Evolutionary conservation across 768 basidiomycete genomes (phyloP).

Genomic region (Hebeloma cylindrosporum): DNA sequence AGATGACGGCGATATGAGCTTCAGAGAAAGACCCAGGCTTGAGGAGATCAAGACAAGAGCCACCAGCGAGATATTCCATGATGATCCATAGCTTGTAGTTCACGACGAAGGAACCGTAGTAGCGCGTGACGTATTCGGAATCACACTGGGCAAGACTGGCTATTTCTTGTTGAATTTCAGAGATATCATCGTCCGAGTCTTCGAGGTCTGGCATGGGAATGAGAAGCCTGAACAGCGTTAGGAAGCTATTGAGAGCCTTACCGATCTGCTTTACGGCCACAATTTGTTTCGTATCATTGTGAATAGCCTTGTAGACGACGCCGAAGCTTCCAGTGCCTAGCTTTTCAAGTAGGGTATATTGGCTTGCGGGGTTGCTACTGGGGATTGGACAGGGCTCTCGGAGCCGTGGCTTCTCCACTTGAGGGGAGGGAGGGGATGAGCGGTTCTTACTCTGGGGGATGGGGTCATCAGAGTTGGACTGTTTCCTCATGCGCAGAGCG

Average conservation of each 20-base stretch:
- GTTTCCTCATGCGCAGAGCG: constrained; percentile 20
- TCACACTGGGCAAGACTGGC: constrained; percentile 94
- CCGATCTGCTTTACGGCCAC: constrained; percentile 99
- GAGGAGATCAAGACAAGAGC: constrained; percentile 95
- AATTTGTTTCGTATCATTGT: constrained; percentile 90
- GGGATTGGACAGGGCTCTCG: constrained; percentile 70
- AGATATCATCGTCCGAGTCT: constrained; percentile 97
- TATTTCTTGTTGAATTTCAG: constrained; percentile 98
- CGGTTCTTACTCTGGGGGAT: constrained; percentile 40
- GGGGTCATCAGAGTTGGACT: constrained; percentile 22
- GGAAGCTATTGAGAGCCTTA: constrained; percentile 33
- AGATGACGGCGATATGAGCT: constrained; percentile 91
- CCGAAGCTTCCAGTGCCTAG: constrained; percentile 98
- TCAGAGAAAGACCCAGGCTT: constrained; percentile 91
- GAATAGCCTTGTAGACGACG: constrained; percentile 95
- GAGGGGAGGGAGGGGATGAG: constrained; percentile 54
- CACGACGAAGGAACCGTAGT: constrained; percentile 96
- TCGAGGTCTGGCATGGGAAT: constrained; percentile 72
- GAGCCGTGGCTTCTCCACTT: constrained; percentile 40
- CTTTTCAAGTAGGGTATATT: constrained; percentile 92
- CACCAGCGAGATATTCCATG: constrained; percentile 99
- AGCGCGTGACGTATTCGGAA: constrained; percentile 94
- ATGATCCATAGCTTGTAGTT: constrained; percentile 98
- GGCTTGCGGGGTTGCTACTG: constrained; percentile 79
- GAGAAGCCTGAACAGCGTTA: constrained; percentile 10